These are phyloP conservation scores for Brassica nigra DNA, from an alignment of 345 rosid genomes.

Conservation along the genomic window DNA sequence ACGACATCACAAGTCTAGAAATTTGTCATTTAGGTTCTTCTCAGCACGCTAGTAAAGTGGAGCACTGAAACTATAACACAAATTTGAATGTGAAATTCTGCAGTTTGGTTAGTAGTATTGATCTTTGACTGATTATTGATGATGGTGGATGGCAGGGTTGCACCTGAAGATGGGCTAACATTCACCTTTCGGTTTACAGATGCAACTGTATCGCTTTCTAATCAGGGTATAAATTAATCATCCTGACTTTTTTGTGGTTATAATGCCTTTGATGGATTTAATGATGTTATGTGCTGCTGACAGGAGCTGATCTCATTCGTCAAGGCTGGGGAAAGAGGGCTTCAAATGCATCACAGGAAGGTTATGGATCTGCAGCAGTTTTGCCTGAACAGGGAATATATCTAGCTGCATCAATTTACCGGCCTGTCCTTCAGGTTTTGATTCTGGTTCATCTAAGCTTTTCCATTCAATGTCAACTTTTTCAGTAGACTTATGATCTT, in stretches of 20 bases:
- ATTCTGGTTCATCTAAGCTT: conserved; percentile 33
- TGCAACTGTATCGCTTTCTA: conserved; percentile 70
- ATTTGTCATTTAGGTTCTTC: conserved; percentile 6
- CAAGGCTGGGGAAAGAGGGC: conserved; percentile 95
- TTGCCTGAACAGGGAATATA: conserved; percentile 99
- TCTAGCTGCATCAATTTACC: conserved; percentile 90
- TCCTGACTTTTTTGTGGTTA: conserved; percentile 20
- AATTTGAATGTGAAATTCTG: conserved; percentile 16
- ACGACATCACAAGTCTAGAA: background rate
- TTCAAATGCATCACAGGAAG: conserved; percentile 81
- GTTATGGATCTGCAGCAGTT: conserved; percentile 95
- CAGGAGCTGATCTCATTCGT: conserved; percentile 76
- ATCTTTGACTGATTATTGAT: conserved; percentile 28
- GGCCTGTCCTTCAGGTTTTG: conserved; percentile 93
- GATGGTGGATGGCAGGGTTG: conserved; percentile 62
- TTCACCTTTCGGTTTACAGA: conserved; percentile 98
- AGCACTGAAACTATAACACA: conserved; percentile 11
- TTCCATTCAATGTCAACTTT: conserved; percentile 10
- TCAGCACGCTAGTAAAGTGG: conserved; percentile 7
- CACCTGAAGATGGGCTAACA: conserved; percentile 85
- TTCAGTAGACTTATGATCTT: conserved; percentile 31
- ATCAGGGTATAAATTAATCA: conserved; percentile 69
- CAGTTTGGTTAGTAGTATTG: conserved; percentile 26
- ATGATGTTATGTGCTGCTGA: conserved; percentile 7
- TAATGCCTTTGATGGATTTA: conserved; percentile 18